Evolutionary conservation across 139 green algal genomes (phyloP).

Genomic region (Marvania coccoides): DNA sequence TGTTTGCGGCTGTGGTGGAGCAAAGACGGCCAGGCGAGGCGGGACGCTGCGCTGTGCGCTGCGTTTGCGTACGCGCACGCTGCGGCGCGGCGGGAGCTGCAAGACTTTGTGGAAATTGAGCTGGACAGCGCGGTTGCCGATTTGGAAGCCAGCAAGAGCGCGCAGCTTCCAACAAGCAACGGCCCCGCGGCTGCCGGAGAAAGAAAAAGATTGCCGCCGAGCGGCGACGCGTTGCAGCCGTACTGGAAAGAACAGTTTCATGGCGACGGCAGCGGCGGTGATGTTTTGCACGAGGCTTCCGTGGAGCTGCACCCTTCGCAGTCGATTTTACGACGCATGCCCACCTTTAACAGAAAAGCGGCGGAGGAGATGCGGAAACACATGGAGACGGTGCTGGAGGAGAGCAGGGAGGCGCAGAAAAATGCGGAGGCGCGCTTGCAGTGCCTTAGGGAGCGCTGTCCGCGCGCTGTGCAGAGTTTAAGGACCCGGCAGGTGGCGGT

Average conservation of each 20-base stretch:
- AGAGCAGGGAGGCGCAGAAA: conserved; percentile 1
- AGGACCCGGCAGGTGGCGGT: background rate
- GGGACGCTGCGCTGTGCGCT: background rate
- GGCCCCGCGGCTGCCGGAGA: background rate
- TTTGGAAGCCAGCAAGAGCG: background rate
- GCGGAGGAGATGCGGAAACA: background rate
- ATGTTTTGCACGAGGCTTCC: too few relatives aligned
- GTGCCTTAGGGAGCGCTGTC: background rate
- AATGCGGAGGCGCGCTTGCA: background rate
- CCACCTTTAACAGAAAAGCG: too few relatives aligned
- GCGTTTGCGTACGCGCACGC: background rate
- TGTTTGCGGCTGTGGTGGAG: too few relatives aligned
- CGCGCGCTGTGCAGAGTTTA: background rate
- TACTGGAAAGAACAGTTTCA: conserved; percentile 5
- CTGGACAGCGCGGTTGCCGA: background rate
- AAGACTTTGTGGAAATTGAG: conserved; percentile 9
- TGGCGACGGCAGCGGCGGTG: too few relatives aligned
- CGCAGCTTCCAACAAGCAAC: background rate
- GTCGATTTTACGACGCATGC: too few relatives aligned
- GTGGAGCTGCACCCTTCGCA: too few relatives aligned
- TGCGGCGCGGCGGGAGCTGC: background rate
- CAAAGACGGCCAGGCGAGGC: too few relatives aligned
- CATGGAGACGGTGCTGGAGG: background rate
- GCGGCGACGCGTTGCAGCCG: background rate
- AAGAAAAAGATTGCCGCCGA: too few relatives aligned